phyloP scores from a whole-genome alignment of 2,329 filamentous ascomycete genomes.

The Keithomyces neogunnii region DNA sequence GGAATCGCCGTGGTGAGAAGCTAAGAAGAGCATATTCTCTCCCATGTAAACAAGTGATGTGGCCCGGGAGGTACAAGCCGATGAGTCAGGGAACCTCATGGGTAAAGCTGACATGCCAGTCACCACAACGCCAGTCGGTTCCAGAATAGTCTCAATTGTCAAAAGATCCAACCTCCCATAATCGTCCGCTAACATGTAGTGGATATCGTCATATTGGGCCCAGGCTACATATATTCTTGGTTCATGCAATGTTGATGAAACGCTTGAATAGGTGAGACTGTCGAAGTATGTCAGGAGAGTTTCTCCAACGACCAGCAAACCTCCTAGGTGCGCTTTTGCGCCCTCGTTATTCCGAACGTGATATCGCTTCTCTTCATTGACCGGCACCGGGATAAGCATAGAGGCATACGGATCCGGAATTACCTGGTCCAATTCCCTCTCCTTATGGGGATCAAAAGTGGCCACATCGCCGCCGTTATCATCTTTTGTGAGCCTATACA shows the following conservation, averaged over 20 bases:
- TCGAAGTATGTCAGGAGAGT: slow-evolving; percentile 81
- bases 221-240: slow-evolving; percentile 87
- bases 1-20: slow-evolving; percentile 87
- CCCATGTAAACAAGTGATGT: slow-evolving; percentile 72
- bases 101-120: slow-evolving; percentile 60
- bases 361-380: slow-evolving; percentile 51
- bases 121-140: slow-evolving; percentile 58
- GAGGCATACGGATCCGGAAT: slow-evolving; percentile 48
- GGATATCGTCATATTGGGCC: slow-evolving; percentile 72
- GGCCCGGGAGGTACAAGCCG: slow-evolving; percentile 57
- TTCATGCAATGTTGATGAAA: slow-evolving; percentile 58
- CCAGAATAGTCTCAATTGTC: slow-evolving; percentile 61
- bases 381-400: slow-evolving; percentile 54
- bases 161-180: slow-evolving; percentile 82
- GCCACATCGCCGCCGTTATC: slow-evolving; percentile 47
- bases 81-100: slow-evolving; percentile 19
- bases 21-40: slow-evolving; percentile 68
- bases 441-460: slow-evolving; percentile 44
- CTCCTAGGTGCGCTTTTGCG: slow-evolving; percentile 53
- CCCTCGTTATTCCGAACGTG: slow-evolving; percentile 46
- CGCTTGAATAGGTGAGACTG: slow-evolving; percentile 59
- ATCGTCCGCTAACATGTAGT: slow-evolving; percentile 86
- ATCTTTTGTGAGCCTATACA: slow-evolving; percentile 50
- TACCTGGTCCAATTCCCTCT: slow-evolving; percentile 45
- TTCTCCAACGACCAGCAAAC: slow-evolving; percentile 68